phyloP scores from a whole-genome alignment of 208 protist genomes.

The Acanthamoeba healyi region DNA sequence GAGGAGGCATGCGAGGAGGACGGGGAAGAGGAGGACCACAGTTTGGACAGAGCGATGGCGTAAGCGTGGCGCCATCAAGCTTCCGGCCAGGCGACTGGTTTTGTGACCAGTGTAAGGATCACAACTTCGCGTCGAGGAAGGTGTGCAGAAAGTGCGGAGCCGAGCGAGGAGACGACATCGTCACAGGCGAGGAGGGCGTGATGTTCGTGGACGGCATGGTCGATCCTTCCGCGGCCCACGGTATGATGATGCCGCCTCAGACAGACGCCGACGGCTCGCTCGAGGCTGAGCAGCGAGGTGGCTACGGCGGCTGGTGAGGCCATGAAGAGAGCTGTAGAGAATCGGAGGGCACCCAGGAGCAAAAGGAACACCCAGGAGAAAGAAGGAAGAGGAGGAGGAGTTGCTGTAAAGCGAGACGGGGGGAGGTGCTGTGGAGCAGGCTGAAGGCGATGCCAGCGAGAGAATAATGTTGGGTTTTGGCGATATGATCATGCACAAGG shows the following conservation, averaged over 20 bases:
- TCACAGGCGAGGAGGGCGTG: constrained; percentile 33
- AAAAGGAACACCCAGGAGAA: background rate
- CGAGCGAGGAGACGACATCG: background rate
- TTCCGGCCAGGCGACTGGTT: constrained; percentile 69
- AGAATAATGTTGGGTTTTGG: background rate
- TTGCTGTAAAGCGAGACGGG: background rate
- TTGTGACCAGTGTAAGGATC: constrained; percentile 54
- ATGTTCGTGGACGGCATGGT: constrained; percentile 16
- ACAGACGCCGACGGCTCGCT: background rate
- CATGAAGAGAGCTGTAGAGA: background rate
- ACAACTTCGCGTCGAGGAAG: constrained; percentile 66
- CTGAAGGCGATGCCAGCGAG: background rate
- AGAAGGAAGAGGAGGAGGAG: background rate
- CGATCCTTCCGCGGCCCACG: constrained; percentile 19
- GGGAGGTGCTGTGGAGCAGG: background rate
- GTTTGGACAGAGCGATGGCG: background rate
- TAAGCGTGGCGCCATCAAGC: background rate
- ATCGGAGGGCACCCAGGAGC: too few species aligned
- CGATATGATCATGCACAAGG: too few species aligned
- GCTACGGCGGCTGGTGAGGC: background rate
- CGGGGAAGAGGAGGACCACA: constrained; percentile 1
- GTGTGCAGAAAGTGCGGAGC: constrained; percentile 59
- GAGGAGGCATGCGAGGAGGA: constrained; percentile 17
- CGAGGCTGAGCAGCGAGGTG: background rate
- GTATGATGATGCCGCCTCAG: background rate